Evolutionary conservation across 1,284 basidiomycete species (phyloP).

Genomic region (Rhodotorula sp.): DNA sequence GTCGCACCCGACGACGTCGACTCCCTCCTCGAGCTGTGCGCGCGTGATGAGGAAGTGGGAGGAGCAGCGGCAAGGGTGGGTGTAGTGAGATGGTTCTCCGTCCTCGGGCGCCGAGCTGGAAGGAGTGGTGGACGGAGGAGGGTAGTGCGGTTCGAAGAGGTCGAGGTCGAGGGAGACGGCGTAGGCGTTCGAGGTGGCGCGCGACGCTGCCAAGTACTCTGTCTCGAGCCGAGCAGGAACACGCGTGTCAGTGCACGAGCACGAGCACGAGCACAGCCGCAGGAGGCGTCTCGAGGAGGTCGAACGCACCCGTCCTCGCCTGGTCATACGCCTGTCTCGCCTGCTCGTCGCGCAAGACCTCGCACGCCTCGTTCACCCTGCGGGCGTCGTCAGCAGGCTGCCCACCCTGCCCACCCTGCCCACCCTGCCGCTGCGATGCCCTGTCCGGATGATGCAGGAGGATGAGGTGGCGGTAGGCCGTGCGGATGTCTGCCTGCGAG

Average conservation of each 20-base stretch:
- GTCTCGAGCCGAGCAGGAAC: background rate
- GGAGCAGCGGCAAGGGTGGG: conserved; percentile 51
- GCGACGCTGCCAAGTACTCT: conserved; percentile 1
- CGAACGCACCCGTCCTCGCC: conserved; percentile 24
- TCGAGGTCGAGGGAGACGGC: conserved; percentile 26
- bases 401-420: background rate
- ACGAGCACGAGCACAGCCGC: no score
- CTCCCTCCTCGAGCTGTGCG: conserved; percentile 50
- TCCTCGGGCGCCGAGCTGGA: conserved; percentile 1
- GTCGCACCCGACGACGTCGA: conserved; percentile 51
- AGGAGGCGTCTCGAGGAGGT: conserved; percentile 26
- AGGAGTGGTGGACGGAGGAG: background rate
- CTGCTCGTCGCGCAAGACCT: conserved; percentile 45
- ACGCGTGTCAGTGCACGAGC: background rate
- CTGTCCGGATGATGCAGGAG: conserved; percentile 29
- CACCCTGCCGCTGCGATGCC: background rate
- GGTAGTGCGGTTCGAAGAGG: conserved; percentile 38
- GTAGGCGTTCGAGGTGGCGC: conserved; percentile 9
- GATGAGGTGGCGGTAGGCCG: conserved; percentile 17
- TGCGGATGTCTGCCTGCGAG: conserved; percentile 9
- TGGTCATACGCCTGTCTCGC: conserved; percentile 30
- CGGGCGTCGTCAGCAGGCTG: background rate
- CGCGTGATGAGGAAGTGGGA: conserved; percentile 47
- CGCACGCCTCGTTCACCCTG: conserved; percentile 49
- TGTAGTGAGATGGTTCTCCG: conserved; percentile 46